Percentiles rank a stretch among this genome's conserved stretches.
Evolutionary conservation across 192 early-diverging fungal genomes (phyloP).

Genomic region (Polychytrium aggregatum): DNA sequence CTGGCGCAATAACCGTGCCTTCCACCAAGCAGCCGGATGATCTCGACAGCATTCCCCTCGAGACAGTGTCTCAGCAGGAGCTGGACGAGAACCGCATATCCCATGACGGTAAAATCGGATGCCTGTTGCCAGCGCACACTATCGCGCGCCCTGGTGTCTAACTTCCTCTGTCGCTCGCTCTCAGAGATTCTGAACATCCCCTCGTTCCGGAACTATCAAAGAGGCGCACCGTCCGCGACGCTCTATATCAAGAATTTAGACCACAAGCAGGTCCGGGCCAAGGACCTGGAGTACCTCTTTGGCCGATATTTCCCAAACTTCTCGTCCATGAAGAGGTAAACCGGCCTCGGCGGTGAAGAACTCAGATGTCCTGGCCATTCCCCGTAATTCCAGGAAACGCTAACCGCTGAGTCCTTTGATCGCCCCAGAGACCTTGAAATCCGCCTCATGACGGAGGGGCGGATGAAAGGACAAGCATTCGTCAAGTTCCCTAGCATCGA

Average conservation of each 20-base stretch:
- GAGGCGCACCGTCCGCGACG: slow-evolving; percentile 18
- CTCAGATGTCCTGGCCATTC: too few species aligned
- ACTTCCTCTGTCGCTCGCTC: too few species aligned
- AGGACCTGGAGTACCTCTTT: slow-evolving; percentile 20
- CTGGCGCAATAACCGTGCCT: neutral
- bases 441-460: slow-evolving; percentile 23
- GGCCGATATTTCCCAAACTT: slow-evolving; percentile 3
- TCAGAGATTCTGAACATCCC: slow-evolving; percentile 26
- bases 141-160: too few species aligned
- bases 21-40: neutral
- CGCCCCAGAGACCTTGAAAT: slow-evolving; percentile 26
- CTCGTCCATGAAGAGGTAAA: neutral
- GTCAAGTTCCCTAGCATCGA: slow-evolving; percentile 19
- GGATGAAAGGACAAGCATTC: slow-evolving; percentile 35
- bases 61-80: neutral
- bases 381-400: too few species aligned
- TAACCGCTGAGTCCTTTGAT: too few species aligned
- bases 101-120: neutral
- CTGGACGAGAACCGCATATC: neutral
- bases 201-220: slow-evolving; percentile 25
- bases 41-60: neutral
- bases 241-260: slow-evolving; percentile 35
- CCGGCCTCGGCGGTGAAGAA: neutral
- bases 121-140: too few species aligned
- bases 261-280: slow-evolving; percentile 16